Conservation (phyloP, 345 rosid species). For the Linum trigynum region DNA sequence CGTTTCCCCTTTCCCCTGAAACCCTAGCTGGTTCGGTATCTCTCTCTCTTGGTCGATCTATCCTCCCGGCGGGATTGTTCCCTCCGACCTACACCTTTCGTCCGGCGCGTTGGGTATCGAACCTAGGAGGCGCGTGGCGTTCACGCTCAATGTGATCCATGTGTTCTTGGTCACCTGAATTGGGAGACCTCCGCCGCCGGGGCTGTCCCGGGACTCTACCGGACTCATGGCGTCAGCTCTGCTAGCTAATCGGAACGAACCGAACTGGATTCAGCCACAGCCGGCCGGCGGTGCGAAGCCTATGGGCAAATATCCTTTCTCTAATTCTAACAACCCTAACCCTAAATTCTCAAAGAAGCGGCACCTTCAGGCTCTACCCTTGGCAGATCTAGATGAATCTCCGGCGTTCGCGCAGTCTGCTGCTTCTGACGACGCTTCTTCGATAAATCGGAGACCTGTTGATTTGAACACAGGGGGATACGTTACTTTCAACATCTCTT, state of each 20-base stretch:
- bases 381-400: constrained; percentile 27
- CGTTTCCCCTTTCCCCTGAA: not conserved
- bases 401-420: constrained; percentile 36
- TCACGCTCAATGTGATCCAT: constrained; percentile 18
- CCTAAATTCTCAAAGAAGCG: constrained; percentile 40
- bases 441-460: constrained; percentile 32
- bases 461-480: constrained; percentile 25
- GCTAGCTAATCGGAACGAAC: constrained; percentile 39
- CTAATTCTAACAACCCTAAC: constrained; percentile 48
- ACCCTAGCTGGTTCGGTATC: not conserved
- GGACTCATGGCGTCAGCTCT: constrained; percentile 47
- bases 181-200: constrained; percentile 16
- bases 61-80: too few relatives aligned
- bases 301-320: constrained; percentile 47
- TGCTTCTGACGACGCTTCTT: constrained; percentile 55
- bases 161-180: constrained; percentile 8
- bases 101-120: constrained; percentile 14
- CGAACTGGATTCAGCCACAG: constrained; percentile 37
- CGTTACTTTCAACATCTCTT: constrained; percentile 23
- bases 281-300: constrained; percentile 30
- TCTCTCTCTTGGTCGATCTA: not conserved
- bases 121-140: constrained; percentile 30
- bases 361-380: constrained; percentile 26
- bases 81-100: not conserved
- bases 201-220: constrained; percentile 13